These are phyloP conservation scores for Lachnellula willkommii DNA, from an alignment of 2,329 filamentous ascomycete genomes.

Conservation along the genomic window DNA sequence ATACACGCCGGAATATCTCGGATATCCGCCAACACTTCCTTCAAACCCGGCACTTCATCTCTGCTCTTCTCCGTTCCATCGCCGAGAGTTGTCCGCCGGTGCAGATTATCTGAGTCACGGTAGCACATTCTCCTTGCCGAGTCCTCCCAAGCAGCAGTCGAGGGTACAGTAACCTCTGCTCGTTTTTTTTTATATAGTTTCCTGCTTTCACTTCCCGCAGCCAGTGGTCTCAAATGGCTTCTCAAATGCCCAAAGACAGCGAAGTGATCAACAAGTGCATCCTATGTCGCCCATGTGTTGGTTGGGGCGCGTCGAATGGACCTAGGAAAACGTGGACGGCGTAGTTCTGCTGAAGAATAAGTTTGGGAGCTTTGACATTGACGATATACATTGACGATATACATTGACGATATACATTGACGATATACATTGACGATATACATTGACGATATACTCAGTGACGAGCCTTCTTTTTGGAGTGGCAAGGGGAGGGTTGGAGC, in stretches of 20 bases:
- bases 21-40: slow-evolving; percentile 11
- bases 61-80: slow-evolving; percentile 22
- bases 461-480: slow-evolving; percentile 10
- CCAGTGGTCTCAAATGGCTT: slow-evolving; percentile 29
- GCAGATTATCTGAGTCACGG: slow-evolving; percentile 30
- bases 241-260: slow-evolving; percentile 29
- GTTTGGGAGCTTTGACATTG: slow-evolving; percentile 34
- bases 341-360: slow-evolving; percentile 32
- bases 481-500: slow-evolving; percentile 1
- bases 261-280: slow-evolving; percentile 38
- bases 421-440: slow-evolving; percentile 12
- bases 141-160: slow-evolving; percentile 34
- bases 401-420: too few species aligned
- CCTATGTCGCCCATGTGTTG: slow-evolving; percentile 32
- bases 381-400: too few species aligned
- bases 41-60: slow-evolving; percentile 24
- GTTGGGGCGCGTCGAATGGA: slow-evolving; percentile 26
- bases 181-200: slow-evolving; percentile 17
- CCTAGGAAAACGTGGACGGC: slow-evolving; percentile 35
- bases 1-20: slow-evolving; percentile 27
- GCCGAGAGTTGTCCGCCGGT: slow-evolving; percentile 27
- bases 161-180: slow-evolving; percentile 34
- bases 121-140: slow-evolving; percentile 30
- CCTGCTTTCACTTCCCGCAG: slow-evolving; percentile 32
- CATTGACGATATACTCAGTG: slow-evolving; percentile 16